Percentiles rank a stretch among this genome's conserved stretches.
Evolutionary conservation across 2,329 filamentous ascomycete genomes (phyloP).

Genomic region (Colletotrichum magnum): DNA sequence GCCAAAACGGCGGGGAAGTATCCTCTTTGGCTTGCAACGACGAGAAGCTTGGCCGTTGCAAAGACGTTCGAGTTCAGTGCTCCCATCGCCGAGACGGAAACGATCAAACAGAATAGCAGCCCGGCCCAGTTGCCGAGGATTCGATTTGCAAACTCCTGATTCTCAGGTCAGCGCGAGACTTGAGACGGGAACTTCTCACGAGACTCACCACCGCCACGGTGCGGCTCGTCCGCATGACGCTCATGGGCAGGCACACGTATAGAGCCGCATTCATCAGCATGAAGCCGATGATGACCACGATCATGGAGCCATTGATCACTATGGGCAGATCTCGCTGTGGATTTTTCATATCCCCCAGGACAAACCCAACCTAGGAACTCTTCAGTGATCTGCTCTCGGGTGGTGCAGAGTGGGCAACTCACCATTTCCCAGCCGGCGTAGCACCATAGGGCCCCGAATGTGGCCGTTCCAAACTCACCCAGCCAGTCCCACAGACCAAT

Average conservation of each 20-base stretch:
- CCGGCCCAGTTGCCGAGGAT: constrained; percentile 54
- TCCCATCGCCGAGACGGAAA: constrained; percentile 57
- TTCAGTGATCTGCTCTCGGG: constrained; percentile 9
- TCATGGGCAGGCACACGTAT: constrained; percentile 58
- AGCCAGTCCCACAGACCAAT: constrained; percentile 53
- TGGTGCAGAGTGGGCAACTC: constrained; percentile 45
- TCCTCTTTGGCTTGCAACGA: constrained; percentile 51
- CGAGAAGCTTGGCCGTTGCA: constrained; percentile 56
- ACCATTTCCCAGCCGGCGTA: constrained; percentile 62
- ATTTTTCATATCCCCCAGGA: constrained; percentile 48
- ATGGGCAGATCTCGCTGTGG: constrained; percentile 50
- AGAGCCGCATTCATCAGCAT: constrained; percentile 59
- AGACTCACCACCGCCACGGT: constrained; percentile 58
- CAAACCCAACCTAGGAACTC: constrained; percentile 43
- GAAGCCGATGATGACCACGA: constrained; percentile 57
- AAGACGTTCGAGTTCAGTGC: constrained; percentile 61
- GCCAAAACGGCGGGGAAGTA: constrained; percentile 46
- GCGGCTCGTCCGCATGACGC: constrained; percentile 55
- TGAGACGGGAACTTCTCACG: not conserved
- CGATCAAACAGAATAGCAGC: constrained; percentile 55
- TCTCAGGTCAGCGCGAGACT: constrained; percentile 43
- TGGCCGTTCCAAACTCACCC: constrained; percentile 56
- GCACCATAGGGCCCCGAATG: constrained; percentile 59
- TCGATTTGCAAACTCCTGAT: constrained; percentile 46
- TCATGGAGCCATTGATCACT: constrained; percentile 58